These are phyloP conservation scores for Butyriboletus appendiculatus DNA, from an alignment of 1,284 basidiomycete genomes.

Conservation along the genomic window DNA sequence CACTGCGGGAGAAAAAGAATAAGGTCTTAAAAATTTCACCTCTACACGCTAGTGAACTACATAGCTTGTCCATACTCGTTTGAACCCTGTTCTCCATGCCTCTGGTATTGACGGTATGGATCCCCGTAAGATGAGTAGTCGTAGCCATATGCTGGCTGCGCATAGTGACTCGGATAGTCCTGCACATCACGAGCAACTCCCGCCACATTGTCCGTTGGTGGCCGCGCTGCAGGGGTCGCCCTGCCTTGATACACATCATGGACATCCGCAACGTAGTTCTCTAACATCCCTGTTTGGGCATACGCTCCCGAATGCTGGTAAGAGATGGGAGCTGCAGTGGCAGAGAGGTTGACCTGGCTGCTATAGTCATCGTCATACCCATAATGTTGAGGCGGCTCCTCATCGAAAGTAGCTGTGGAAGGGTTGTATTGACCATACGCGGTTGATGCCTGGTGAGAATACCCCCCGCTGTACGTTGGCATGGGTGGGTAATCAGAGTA, in stretches of 20 bases:
- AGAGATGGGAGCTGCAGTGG: slow-evolving; percentile 55
- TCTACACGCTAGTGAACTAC: slow-evolving; percentile 24
- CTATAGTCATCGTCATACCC: slow-evolving; percentile 64
- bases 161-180: slow-evolving; percentile 38
- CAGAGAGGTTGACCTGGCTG: slow-evolving; percentile 57
- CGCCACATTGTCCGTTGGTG: slow-evolving; percentile 20
- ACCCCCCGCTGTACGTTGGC: slow-evolving; percentile 64
- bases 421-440: slow-evolving; percentile 54
- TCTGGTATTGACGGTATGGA: slow-evolving; percentile 31
- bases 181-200: slow-evolving; percentile 36
- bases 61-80: slow-evolving; percentile 37
- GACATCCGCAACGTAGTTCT: slow-evolving; percentile 40
- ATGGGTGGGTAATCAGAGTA: slow-evolving; percentile 68
- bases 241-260: slow-evolving; percentile 56
- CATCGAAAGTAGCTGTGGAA: slow-evolving; percentile 55
- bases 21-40: slow-evolving; percentile 16
- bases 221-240: slow-evolving; percentile 33
- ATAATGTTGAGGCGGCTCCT: slow-evolving; percentile 44
- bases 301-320: slow-evolving; percentile 37
- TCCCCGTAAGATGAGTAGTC: slow-evolving; percentile 35
- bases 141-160: slow-evolving; percentile 26
- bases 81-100: slow-evolving; percentile 30
- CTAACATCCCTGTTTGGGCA: slow-evolving; percentile 28
- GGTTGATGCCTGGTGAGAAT: slow-evolving; percentile 51
- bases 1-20: slow-evolving; percentile 19